phyloP scores from a whole-genome alignment of 305 asterid species.

The Euphrasia arctica region DNA sequence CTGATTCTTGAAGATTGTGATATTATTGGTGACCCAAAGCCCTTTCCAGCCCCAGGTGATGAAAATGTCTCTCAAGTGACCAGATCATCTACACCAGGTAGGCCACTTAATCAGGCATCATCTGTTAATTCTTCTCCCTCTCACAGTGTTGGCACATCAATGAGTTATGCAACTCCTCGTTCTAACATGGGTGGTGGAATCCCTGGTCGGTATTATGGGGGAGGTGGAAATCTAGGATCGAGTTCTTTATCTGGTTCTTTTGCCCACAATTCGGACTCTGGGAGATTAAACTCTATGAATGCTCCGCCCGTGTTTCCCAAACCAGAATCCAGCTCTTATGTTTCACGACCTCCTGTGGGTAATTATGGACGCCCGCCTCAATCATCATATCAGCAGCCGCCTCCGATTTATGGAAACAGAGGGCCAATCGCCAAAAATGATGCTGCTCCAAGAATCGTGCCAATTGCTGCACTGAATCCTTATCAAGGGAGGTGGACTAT shows the following conservation, averaged over 20 bases:
- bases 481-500: conserved; percentile 93
- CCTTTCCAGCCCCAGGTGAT: conserved; percentile 32
- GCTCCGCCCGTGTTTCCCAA: conserved; percentile 38
- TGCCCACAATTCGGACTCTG: conserved; percentile 39
- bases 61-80: conserved; percentile 39
- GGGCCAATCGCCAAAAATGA: conserved; percentile 89
- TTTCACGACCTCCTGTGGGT: conserved; percentile 45
- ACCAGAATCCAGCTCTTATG: conserved; percentile 43
- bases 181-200: conserved; percentile 42
- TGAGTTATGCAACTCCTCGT: conserved; percentile 33
- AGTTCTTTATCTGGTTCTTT: conserved; percentile 37
- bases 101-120: conserved; percentile 41
- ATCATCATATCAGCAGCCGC: conserved; percentile 52
- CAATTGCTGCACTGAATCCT: conserved; percentile 85
- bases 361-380: conserved; percentile 62
- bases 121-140: conserved; percentile 36
- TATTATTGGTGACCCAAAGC: conserved; percentile 65
- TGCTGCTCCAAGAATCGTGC: conserved; percentile 73
- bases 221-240: conserved; percentile 31
- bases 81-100: conserved; percentile 39
- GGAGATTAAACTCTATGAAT: conserved; percentile 36
- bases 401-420: conserved; percentile 65
- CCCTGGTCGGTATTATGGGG: conserved; percentile 37
- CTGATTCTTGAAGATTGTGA: conserved; percentile 56
- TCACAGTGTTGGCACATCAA: conserved; percentile 29